Evolutionary conservation across 192 early-diverging fungal species (phyloP), one percentile per base, ranked within the genome.

Genomic region (Neocallimastix lanati): DNA sequence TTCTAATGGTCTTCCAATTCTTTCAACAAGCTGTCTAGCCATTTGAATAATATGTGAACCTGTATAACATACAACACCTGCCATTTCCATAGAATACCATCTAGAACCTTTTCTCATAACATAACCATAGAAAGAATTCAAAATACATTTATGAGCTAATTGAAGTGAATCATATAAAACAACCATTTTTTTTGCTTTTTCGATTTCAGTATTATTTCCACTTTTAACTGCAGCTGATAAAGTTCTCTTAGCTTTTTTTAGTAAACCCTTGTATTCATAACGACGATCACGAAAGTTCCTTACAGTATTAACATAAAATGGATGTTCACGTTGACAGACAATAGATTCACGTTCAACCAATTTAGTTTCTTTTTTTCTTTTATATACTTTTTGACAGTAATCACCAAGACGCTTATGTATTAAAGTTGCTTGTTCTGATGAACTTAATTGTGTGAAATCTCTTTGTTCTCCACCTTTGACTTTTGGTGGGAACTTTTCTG

Each of bases 51-150:
- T 97, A 50, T 89, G 92, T 14, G 98, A 92, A 7, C 98, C 98
- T 7, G 96, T 99, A 79, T 96, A 81, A 84, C 98, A 99, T 76
- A 98, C 96, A 29, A 99, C 95, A 28, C 98, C 98, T 0, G 96
- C 98, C 98, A 99, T 99, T 85, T 97, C 96, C 87, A 99, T 92
- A 13, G 96, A 97, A 84, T 95, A 95, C 98, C 98, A 99, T 38
- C 98, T 91, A 2, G 96, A 94, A 11, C 96, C 96, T 87, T 96
- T 99, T 79, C 96, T 86, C 98, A 98, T 99, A 16, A 99, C 97
- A 84, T 99, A 99, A 27, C 97, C 97, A 81, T 99, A 99, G 84
- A 98, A 99, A 15, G 96, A 98, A 83, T 90, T 91, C 50, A 91
- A 79, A 85, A 94, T 93, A 84, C 93, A 96, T 88, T 99, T 99